A percentile compares a stretch with the other conserved stretches of the same genome.
Conservation (phyloP, 257 asterid genomes). For the Knoxia roxburghii region DNA sequence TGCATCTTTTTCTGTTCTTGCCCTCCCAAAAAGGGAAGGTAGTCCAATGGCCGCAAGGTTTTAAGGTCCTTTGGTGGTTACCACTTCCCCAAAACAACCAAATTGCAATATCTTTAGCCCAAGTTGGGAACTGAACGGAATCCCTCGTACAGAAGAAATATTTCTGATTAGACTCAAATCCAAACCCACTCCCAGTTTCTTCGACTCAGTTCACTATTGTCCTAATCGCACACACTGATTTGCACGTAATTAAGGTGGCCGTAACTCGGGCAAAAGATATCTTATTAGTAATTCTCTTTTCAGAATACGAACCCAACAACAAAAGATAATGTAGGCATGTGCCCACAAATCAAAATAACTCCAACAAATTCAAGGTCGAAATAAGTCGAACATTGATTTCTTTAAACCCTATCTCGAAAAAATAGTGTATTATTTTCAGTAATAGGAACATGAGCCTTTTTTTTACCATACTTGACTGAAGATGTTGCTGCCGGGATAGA, state of each 20-base stretch:
- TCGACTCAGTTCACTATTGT: conserved; percentile 11
- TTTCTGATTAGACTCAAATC: background rate
- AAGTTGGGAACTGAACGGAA: background rate
- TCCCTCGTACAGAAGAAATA: background rate
- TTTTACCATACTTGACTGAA: no score
- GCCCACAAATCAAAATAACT: no score
- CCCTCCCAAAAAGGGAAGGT: background rate
- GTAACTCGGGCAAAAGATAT: conserved; percentile 4
- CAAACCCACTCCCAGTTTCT: background rate
- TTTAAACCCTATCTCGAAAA: no score
- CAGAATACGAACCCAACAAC: no score
- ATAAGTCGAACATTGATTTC: no score
- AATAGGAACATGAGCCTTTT: no score
- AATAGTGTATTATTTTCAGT: no score
- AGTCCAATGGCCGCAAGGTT: background rate
- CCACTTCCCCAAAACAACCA: no score
- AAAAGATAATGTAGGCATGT: no score
- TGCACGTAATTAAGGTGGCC: conserved; percentile 21
- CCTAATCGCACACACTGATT: conserved; percentile 11
- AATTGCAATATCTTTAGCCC: background rate
- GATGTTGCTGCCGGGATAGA: background rate
- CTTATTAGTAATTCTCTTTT: no score
- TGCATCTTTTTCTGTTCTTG: background rate
- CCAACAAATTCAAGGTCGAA: no score
- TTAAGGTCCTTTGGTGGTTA: background rate